These are phyloP conservation scores for Alliaria petiolata DNA, from an alignment of 345 rosid genomes.

Conservation along the genomic window DNA sequence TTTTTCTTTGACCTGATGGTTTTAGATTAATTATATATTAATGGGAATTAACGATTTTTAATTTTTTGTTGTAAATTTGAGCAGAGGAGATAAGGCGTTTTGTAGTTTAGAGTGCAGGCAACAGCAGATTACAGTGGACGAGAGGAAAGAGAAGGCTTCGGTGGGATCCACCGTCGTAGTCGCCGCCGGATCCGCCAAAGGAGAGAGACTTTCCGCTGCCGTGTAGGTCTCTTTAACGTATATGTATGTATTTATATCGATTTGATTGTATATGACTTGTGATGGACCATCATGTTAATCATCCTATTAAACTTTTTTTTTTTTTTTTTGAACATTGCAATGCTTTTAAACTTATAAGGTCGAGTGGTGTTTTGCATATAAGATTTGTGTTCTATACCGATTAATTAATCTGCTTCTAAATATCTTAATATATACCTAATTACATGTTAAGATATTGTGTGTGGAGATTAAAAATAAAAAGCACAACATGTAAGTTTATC, in stretches of 20 bases:
- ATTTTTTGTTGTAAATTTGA: neutral
- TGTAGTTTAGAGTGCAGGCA: conserved; percentile 86
- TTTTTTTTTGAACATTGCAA: too few relatives aligned
- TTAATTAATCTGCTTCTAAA: neutral
- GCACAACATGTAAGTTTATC: neutral
- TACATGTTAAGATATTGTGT: neutral
- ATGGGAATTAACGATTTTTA: neutral
- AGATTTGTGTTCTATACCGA: neutral
- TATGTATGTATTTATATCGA: neutral
- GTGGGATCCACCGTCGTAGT: neutral
- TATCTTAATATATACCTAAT: neutral
- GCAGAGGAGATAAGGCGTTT: conserved; percentile 89
- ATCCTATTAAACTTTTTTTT: neutral
- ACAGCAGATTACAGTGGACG: conserved; percentile 62
- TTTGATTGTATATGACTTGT: conserved; percentile 17
- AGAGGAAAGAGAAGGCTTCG: conserved; percentile 43
- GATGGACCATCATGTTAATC: conserved; percentile 5
- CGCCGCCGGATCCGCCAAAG: neutral
- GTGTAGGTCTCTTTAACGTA: conserved; percentile 17
- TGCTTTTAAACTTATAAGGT: neutral
- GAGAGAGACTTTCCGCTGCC: conserved; percentile 18
- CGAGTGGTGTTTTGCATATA: neutral
- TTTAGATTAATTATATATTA: neutral
- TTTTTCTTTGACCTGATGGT: neutral
- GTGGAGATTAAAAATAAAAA: neutral